Percentiles rank a stretch among this genome's conserved stretches.
phyloP scores from a whole-genome alignment of 208 protist species.

The Trypanosoma mega region DNA sequence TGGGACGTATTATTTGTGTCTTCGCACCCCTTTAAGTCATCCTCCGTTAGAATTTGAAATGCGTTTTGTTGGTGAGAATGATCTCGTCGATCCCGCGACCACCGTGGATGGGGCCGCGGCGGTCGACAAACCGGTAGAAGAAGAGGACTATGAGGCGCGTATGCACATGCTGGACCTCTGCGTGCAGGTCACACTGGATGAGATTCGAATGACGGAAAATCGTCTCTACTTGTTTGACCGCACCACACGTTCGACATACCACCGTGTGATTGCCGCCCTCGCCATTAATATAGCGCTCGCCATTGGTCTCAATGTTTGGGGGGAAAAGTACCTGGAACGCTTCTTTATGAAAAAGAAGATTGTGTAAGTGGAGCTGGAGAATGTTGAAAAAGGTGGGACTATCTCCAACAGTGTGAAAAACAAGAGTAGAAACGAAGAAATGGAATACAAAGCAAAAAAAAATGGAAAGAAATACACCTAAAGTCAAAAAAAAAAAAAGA shows the following conservation, averaged over 20 bases:
- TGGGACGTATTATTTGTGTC: slow-evolving; percentile 68
- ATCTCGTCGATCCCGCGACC: slow-evolving; percentile 46
- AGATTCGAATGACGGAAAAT: slow-evolving; percentile 54
- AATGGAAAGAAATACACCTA: not conserved
- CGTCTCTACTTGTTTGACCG: slow-evolving; percentile 56
- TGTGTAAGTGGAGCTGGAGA: too few relatives aligned
- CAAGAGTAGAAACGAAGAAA: not conserved
- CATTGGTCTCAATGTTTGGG: slow-evolving; percentile 36
- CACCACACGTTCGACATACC: slow-evolving; percentile 43
- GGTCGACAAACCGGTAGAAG: slow-evolving; percentile 65
- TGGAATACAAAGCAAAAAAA: not conserved
- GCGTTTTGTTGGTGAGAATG: slow-evolving; percentile 57
- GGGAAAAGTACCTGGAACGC: slow-evolving; percentile 55
- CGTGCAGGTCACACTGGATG: slow-evolving; percentile 55
- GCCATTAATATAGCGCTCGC: slow-evolving; percentile 57
- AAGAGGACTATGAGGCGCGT: slow-evolving; percentile 52
- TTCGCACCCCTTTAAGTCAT: slow-evolving; percentile 48
- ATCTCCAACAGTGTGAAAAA: not conserved
- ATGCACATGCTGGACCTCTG: slow-evolving; percentile 63
- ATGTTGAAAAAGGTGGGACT: not conserved
- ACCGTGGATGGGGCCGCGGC: slow-evolving; percentile 50
- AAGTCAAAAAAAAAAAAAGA: slow-evolving; percentile 1
- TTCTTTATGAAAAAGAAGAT: slow-evolving; percentile 72
- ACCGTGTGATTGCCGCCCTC: slow-evolving; percentile 44
- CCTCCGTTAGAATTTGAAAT: slow-evolving; percentile 65